Evolutionary conservation across 1,139 yeast species (phyloP).

Genomic region (Dujonia santamariae): DNA sequence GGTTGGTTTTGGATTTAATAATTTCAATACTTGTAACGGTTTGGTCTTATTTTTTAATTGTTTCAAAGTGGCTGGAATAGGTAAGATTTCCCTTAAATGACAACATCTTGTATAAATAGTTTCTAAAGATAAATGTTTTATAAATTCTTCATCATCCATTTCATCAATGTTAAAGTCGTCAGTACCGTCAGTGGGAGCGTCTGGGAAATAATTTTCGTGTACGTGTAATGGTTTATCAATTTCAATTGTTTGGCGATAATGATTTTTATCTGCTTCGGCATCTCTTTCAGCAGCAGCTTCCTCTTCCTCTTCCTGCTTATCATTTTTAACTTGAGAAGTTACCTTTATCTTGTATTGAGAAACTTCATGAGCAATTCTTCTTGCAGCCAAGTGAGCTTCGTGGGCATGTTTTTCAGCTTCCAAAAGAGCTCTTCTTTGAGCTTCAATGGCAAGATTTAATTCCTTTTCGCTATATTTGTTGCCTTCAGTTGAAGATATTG

Average conservation of each 20-base stretch:
- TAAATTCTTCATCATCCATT: constrained; percentile 13
- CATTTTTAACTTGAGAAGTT: constrained; percentile 3
- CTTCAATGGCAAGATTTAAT: constrained; percentile 52
- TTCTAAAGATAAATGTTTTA: constrained; percentile 52
- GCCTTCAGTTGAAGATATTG: constrained; percentile 13
- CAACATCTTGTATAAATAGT: constrained; percentile 87
- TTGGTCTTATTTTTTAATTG: constrained; percentile 75
- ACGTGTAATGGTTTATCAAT: constrained; percentile 61
- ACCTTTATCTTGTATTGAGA: constrained; percentile 27
- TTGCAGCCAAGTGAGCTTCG: constrained; percentile 72
- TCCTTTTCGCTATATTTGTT: constrained; percentile 49
- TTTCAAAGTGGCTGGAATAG: constrained; percentile 85
- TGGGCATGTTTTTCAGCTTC: constrained; percentile 72
- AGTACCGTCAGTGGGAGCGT: constrained; percentile 12
- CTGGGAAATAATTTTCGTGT: constrained; percentile 61
- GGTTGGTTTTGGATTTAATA: constrained; percentile 89
- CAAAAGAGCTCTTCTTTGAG: constrained; percentile 49
- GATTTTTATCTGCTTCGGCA: constrained; percentile 4
- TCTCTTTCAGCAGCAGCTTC: constrained; percentile 18
- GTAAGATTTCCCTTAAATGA: constrained; percentile 86
- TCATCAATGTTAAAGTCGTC: not conserved
- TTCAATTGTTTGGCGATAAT: constrained; percentile 17
- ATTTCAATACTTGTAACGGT: constrained; percentile 73
- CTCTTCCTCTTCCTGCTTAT: constrained; percentile 16
- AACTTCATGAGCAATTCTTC: constrained; percentile 65